These are phyloP conservation scores for Chlorella sp. DNA, from an alignment of 139 green algal genomes.

Conservation along the genomic window DNA sequence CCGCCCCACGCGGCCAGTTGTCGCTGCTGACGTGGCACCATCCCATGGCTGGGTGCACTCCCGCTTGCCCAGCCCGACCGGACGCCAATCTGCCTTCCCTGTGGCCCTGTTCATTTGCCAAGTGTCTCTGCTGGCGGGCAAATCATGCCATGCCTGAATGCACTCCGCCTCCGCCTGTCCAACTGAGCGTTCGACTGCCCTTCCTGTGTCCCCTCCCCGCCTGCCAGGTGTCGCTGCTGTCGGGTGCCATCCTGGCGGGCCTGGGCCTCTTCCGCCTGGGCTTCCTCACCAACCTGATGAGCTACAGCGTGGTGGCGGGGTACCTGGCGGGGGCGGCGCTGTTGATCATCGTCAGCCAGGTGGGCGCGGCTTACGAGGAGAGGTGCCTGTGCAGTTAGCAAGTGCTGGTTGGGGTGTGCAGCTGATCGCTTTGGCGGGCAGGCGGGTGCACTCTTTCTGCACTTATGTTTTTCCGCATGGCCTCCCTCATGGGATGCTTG, in stretches of 20 bases:
- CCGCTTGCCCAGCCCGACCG: too few species aligned
- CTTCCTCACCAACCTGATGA: conserved; percentile 1
- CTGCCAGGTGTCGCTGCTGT: background rate
- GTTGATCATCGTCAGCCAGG: background rate
- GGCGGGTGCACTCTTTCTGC: background rate
- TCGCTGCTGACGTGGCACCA: background rate
- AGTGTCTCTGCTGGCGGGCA: too few species aligned
- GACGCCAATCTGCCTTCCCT: too few species aligned
- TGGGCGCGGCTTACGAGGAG: background rate
- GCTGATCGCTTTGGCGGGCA: background rate
- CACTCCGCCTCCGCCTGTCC: too few species aligned
- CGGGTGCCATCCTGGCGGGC: background rate
- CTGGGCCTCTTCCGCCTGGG: conserved; percentile 1
- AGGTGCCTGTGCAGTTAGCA: background rate
- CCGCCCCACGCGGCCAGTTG: too few species aligned
- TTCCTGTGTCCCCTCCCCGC: background rate
- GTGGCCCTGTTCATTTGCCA: too few species aligned
- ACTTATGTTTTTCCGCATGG: too few species aligned
- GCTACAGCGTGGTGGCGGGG: background rate
- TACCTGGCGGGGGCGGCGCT: background rate
- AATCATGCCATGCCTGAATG: too few species aligned
- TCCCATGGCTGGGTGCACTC: too few species aligned
- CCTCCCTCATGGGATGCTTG: too few species aligned
- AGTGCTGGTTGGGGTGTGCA: background rate
- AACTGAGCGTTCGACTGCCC: too few species aligned